Percentiles rank a stretch among this genome's conserved stretches.
These are phyloP conservation scores for Boechera divaricarpa DNA, from an alignment of 345 rosid genomes.

Conservation along the genomic window DNA sequence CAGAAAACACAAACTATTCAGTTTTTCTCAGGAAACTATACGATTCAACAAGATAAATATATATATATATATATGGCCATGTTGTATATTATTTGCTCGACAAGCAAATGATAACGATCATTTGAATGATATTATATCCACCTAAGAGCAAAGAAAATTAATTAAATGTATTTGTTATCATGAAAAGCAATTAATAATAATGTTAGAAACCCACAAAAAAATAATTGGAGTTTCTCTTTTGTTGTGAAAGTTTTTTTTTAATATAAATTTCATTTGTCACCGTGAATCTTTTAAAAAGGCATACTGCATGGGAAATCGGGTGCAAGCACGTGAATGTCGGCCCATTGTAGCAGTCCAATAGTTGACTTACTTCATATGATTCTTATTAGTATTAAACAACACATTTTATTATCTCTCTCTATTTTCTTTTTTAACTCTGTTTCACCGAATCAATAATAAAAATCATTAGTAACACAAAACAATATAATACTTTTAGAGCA, in stretches of 20 bases:
- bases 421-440: background rate
- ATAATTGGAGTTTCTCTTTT: background rate
- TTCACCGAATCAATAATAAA: background rate
- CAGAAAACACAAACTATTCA: background rate
- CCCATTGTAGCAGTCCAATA: constrained; percentile 47
- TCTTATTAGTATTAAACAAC: constrained; percentile 12
- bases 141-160: background rate
- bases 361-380: constrained; percentile 45
- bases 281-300: constrained; percentile 41
- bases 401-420: background rate
- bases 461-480: background rate
- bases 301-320: constrained; percentile 52
- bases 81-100: background rate
- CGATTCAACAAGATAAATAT: background rate
- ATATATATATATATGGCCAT: background rate
- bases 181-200: background rate
- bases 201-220: background rate
- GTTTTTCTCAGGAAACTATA: background rate
- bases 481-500: too few relatives aligned
- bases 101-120: background rate
- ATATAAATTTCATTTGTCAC: background rate
- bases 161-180: background rate
- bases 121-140: background rate
- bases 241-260: background rate
- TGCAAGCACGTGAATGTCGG: constrained; percentile 64